Evolutionary conservation across 768 basidiomycete species (phyloP), one percentile per base, ranked within the genome.

Genomic region (Russula sp.): DNA sequence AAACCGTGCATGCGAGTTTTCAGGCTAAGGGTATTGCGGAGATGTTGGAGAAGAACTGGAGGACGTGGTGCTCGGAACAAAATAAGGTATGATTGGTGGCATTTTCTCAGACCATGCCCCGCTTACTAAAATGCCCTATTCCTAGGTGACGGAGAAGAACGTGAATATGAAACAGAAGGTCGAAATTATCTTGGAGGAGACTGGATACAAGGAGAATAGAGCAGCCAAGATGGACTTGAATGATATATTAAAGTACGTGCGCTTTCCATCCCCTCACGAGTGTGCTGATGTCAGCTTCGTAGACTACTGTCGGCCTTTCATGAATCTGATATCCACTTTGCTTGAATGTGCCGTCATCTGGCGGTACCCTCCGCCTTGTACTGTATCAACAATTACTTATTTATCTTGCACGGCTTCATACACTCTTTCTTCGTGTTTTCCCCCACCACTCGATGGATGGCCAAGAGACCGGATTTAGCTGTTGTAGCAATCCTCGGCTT

Each of bases 21-120:
- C 84, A 84, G 79, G 94, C 94, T 20, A 96, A 93, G 73, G 97
- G 96, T 6, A 94, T 99, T 36, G 82, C 90, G 73, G 90, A 94
- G 70, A 91, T 98, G 90, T 76, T 98, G 66, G 94, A 97, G 75
- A 84, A 86, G 70, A 98, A 98, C 73, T 89, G 89, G 80, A 84
- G 86, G 75, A 96, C 94, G 32, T 97, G 92, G 93, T 87, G 90
- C 72, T 85, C 94, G 3, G 81, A 90, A 70, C 86, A 89, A 68
- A 80, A 88, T 69, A 82, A 84, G 82, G 62, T 22, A 42, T 18
- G 61, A 30, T 38, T 49, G 48, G 11, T 49, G 24, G 20, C 8
- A 9, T n/a, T 44, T 14, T n/a, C 24, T 49, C 13, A 7, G 48
- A 14, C 9, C 22, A 13, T 16, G 24, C 24, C 24, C 24, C 24